Conservation (phyloP, 2,329 filamentous ascomycete genomes). For the Pseudogymnoascus sp. region DNA sequence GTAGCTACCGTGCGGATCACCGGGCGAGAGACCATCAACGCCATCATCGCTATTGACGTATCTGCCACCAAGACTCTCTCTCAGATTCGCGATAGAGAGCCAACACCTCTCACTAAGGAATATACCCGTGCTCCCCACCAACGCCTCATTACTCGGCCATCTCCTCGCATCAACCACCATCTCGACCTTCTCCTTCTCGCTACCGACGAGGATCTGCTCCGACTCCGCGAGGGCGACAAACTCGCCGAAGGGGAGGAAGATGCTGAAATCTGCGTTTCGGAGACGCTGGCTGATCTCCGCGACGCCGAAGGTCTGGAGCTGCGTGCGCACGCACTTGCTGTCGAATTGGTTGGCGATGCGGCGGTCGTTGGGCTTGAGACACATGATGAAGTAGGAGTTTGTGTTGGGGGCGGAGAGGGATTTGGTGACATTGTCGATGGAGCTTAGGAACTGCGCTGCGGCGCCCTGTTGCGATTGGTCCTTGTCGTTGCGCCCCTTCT, state of each 20-base stretch:
- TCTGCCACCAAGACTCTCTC: slow-evolving; percentile 51
- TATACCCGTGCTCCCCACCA: slow-evolving; percentile 84
- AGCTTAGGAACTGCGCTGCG: slow-evolving; percentile 83
- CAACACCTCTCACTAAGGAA: slow-evolving; percentile 95
- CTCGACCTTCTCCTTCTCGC: slow-evolving; percentile 86
- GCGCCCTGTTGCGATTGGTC: slow-evolving; percentile 59
- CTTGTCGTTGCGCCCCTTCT: slow-evolving; percentile 40
- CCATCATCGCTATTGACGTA: slow-evolving; percentile 54
- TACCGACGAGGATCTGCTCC: slow-evolving; percentile 81
- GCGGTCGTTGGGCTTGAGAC: slow-evolving; percentile 92
- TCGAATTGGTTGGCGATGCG: slow-evolving; percentile 98
- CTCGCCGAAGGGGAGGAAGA: slow-evolving; percentile 93
- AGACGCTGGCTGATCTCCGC: slow-evolving; percentile 93
- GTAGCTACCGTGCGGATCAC: slow-evolving; percentile 47
- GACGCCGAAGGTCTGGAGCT: slow-evolving; percentile 92
- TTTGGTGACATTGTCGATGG: slow-evolving; percentile 84
- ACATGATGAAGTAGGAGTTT: slow-evolving; percentile 95
- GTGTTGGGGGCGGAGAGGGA: slow-evolving; percentile 75
- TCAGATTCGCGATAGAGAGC: slow-evolving; percentile 77
- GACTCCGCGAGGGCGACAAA: slow-evolving; percentile 84
- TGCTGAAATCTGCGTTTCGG: slow-evolving; percentile 86
- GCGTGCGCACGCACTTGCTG: slow-evolving; percentile 92
- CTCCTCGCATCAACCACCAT: slow-evolving; percentile 85
- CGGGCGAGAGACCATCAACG: slow-evolving; percentile 54
- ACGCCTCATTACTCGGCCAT: slow-evolving; percentile 88